These are phyloP conservation scores for Hyaloscypha bicolor DNA, from an alignment of 495 filamentous ascomycete species.

Conservation along the genomic window DNA sequence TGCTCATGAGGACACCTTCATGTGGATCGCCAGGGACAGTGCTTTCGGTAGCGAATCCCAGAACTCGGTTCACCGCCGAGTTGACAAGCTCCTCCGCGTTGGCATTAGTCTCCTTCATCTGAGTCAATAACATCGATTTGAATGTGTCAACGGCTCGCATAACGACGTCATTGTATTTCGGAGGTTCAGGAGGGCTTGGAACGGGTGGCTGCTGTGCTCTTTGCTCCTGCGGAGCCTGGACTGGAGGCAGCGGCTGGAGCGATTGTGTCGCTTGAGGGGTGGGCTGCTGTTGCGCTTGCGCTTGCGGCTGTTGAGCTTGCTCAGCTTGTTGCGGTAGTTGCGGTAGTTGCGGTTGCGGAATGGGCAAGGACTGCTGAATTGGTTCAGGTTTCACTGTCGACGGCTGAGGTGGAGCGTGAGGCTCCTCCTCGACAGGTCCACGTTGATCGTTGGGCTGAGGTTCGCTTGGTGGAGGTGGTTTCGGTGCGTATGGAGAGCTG, in stretches of 20 bases:
- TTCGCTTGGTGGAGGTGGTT: slow-evolving; percentile 18
- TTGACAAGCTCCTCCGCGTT: slow-evolving; percentile 27
- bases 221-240: neutral
- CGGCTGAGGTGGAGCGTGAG: neutral
- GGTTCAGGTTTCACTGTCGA: neutral
- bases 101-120: slow-evolving; percentile 14
- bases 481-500: slow-evolving; percentile 36
- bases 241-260: neutral
- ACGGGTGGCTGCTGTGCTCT: neutral
- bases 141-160: slow-evolving; percentile 24
- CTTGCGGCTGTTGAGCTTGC: slow-evolving; percentile 11
- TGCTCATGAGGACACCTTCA: slow-evolving; percentile 26
- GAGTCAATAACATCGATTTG: slow-evolving; percentile 17
- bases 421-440: neutral
- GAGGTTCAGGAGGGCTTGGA: neutral
- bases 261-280: slow-evolving; percentile 1
- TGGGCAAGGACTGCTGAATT: neutral
- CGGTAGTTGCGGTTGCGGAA: neutral
- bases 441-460: slow-evolving; percentile 11
- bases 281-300: neutral
- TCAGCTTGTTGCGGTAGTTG: slow-evolving; percentile 11
- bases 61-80: slow-evolving; percentile 31
- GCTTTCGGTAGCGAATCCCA: slow-evolving; percentile 21
- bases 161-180: slow-evolving; percentile 7
- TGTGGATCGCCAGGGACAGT: slow-evolving; percentile 18